Evolutionary conservation across 257 asterid genomes (phyloP), one percentile per base, ranked within the genome.

Genomic region (Fraxinus excelsior): DNA sequence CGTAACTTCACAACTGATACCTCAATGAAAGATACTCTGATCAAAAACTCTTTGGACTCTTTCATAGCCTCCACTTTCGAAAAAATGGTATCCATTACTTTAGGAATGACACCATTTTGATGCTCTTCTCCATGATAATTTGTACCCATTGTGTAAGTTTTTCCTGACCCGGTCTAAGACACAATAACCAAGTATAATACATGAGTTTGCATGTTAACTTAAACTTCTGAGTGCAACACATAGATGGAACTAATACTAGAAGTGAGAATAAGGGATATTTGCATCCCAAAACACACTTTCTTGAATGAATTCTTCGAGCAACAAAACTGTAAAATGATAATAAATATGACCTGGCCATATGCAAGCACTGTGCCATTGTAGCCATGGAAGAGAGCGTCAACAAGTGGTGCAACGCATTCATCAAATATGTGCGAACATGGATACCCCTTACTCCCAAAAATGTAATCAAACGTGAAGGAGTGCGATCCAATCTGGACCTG

Each of bases 401-500:
- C 96, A 1, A 96, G 81, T 16, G 97, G 91, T 21, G 91, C 88
- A 78, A 91, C 97, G 65, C 95, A 93, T 19, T 91, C 96, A 29
- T 90, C 97, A 67, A 78, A 96, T 19, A 96, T 87, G 23, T 79
- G 78, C 3, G 90, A 88, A 14, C 95, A 81, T 0, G 97, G 87
- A 7, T 80, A 73, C 46, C 95, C 97, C 67, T 71, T 88, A 68
- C 89, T 86, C 12, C 99, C 99, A 74, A 85, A 96, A 1, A 96
- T 81, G 73, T 87, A 68, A 82, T 96, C 99, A 75, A 89, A 96
- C 4, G 99, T 96, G 84, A 93, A 96, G 7, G 94, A 87, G 78
- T 93, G 99, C 12, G 98, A 88, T 53, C 99, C 99, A 76, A 96
- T 93, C 76, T 93, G 99, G 78, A 96, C 98, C 99, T 93, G 84